A percentile compares a stretch with the other conserved stretches of the same genome.
Evolutionary conservation across 2,329 filamentous ascomycete genomes (phyloP).

Genomic region (Ceratocystis ficicola): DNA sequence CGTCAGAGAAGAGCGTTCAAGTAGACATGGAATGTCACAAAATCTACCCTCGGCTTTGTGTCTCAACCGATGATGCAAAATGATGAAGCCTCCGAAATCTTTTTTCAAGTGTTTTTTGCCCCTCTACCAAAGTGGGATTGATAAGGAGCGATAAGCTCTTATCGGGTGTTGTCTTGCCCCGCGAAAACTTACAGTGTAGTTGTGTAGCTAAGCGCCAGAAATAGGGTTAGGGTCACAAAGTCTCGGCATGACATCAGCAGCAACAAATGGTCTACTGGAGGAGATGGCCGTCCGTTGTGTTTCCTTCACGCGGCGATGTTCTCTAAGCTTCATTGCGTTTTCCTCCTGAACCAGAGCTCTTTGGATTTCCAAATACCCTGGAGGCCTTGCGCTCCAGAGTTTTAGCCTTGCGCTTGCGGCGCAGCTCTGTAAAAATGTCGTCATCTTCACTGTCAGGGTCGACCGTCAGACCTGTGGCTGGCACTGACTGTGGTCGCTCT

Average conservation of each 20-base stretch:
- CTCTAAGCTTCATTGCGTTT: no score
- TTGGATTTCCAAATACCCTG: background rate
- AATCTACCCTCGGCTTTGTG: background rate
- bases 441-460: conserved; percentile 11
- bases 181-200: background rate
- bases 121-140: conserved; percentile 16
- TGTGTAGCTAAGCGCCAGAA: conserved; percentile 2
- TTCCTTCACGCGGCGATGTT: no score
- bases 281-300: no score
- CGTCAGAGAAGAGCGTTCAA: background rate
- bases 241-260: background rate
- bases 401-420: conserved; percentile 12
- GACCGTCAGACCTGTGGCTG: background rate
- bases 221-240: conserved; percentile 6
- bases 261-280: no score
- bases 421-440: conserved; percentile 12
- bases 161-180: conserved; percentile 16
- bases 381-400: background rate
- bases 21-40: background rate
- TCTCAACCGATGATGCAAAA: conserved; percentile 16
- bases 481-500: background rate
- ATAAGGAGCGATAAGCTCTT: conserved; percentile 21
- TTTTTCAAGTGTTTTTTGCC: conserved; percentile 17
- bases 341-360: no score
- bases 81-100: conserved; percentile 17